These are phyloP conservation scores for Mortierella hygrophila DNA, from an alignment of 192 early-diverging fungal species.

Conservation along the genomic window DNA sequence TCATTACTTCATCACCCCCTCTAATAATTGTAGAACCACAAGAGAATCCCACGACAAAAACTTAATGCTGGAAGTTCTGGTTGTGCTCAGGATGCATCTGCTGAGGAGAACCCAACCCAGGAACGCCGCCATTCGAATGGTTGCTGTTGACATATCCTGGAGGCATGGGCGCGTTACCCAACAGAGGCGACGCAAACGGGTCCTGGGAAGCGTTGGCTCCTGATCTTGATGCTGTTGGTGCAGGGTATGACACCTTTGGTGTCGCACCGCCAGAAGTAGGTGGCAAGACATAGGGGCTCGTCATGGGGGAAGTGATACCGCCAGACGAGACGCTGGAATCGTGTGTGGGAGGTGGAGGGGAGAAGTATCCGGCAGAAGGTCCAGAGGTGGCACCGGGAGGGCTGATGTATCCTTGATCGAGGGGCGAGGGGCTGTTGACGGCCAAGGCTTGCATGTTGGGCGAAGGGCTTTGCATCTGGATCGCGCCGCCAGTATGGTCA, in stretches of 20 bases:
- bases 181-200: slow-evolving; percentile 39
- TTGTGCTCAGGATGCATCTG: slow-evolving; percentile 10
- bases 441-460: slow-evolving; percentile 23
- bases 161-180: slow-evolving; percentile 27
- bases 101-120: slow-evolving; percentile 27
- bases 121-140: not conserved
- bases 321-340: not conserved
- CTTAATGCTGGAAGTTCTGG: not conserved
- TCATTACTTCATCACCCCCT: not conserved
- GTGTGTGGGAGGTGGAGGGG: slow-evolving; percentile 1
- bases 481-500: slow-evolving; percentile 21
- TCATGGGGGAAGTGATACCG: not conserved
- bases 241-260: slow-evolving; percentile 16
- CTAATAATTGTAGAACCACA: no score
- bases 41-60: not conserved
- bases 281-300: slow-evolving; percentile 9
- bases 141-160: slow-evolving; percentile 9
- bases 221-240: not conserved
- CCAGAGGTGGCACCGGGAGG: not conserved
- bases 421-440: not conserved
- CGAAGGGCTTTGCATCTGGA: slow-evolving; percentile 26
- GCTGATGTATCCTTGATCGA: slow-evolving; percentile 26
- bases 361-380: slow-evolving; percentile 9
- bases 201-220: not conserved
- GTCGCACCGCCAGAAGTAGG: not conserved